phyloP scores from a whole-genome alignment of 768 basidiomycete species.

The Agaricus subrufescens region DNA sequence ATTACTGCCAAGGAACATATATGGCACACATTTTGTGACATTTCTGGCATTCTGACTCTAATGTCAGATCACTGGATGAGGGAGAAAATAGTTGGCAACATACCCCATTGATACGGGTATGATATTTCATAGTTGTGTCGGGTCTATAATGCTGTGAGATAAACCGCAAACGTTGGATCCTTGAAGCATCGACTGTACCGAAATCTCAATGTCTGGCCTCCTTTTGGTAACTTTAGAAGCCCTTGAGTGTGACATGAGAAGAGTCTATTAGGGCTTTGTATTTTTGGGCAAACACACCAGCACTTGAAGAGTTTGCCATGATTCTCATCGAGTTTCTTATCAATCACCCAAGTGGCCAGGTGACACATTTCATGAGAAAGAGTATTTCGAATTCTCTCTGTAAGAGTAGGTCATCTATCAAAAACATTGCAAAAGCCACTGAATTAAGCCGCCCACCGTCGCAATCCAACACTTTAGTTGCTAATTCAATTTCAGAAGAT shows the following conservation, averaged over 20 bases:
- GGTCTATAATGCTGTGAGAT: slow-evolving; percentile 36
- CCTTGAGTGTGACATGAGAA: slow-evolving; percentile 34
- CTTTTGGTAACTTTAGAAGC: slow-evolving; percentile 64
- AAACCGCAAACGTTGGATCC: not conserved
- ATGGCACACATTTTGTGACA: slow-evolving; percentile 56
- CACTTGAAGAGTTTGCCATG: slow-evolving; percentile 70
- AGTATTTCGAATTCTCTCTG: slow-evolving; percentile 79
- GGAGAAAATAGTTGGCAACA: slow-evolving; percentile 20
- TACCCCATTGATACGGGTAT: slow-evolving; percentile 72
- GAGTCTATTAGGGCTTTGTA: not conserved
- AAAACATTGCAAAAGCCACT: not conserved
- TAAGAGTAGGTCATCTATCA: not conserved
- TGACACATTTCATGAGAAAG: slow-evolving; percentile 93
- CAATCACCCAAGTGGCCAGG: slow-evolving; percentile 81
- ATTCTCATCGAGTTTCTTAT: slow-evolving; percentile 60
- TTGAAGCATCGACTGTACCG: slow-evolving; percentile 33
- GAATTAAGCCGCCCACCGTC: slow-evolving; percentile 42
- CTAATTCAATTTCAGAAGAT: slow-evolving; percentile 68
- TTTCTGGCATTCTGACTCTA: slow-evolving; percentile 50
- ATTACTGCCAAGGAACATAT: not conserved
- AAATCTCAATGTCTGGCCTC: slow-evolving; percentile 66
- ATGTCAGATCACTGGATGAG: slow-evolving; percentile 8
- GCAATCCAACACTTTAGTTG: slow-evolving; percentile 74
- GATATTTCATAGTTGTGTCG: slow-evolving; percentile 73
- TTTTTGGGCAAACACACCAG: slow-evolving; percentile 43